Base-by-base conservation (phyloP, 306 rosid genomes). In the Quercus cerris region DNA sequence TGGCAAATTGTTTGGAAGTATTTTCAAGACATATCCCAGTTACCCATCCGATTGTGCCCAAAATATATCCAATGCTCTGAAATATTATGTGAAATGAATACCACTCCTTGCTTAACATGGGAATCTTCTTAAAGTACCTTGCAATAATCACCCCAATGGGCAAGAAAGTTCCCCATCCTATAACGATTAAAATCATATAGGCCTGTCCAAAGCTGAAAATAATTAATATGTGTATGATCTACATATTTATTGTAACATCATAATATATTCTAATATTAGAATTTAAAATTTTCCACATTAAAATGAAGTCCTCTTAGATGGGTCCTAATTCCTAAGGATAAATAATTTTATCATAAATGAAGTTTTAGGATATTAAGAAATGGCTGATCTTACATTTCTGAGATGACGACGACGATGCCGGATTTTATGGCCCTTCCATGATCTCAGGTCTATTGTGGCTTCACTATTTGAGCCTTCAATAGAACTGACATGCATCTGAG, bases 91-190 rank as follows among this genome's bases (percentile, higher is more conserved):
- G 93, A 35, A 33, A 76, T 1, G 75, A 51, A 81, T 75, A 84
- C 93, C 91, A 89, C 72, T 70, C 75, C 8, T 77, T 75, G 78
- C 78, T 84, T 6, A 18, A 52, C 25, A 84, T 20, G 17, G 94
- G 89, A 56, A 78, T 68, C 46, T 78, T 77, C 62, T 79, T 86
- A 18, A 73, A 82, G 83, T 86, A 82, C 62, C 91, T 87, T 77
- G 87, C 94, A 35, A 86, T 51, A 5, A 90, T 82, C 35, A 77
- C 89, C 72, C 94, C 94, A 27, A 73, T 52, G 30, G 94, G 94
- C 38, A 90, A 71, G 56, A 90, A 52, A 58, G 76, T 86, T 70
- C 94, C 94, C 94, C 91, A 90, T 63, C 94, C 94, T 63, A 86
- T 76, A 20, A 87, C 66, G 30, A 63, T 82, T 28, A 90, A 78